These are phyloP conservation scores for Aspergillus niger DNA, from an alignment of 2,329 filamentous ascomycete species.

Conservation along the genomic window DNA sequence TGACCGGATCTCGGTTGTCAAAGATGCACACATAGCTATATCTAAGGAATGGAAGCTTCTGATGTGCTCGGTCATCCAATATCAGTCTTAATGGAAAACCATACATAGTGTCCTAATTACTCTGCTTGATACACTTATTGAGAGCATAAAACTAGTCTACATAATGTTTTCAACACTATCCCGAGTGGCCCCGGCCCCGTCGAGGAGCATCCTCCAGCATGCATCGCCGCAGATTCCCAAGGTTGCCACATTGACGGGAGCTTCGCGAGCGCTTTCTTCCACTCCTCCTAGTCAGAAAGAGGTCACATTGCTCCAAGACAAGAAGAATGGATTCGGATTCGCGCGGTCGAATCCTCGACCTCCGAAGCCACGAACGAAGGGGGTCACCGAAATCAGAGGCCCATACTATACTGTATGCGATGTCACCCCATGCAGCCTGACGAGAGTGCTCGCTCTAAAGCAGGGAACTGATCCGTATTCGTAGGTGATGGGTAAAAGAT, in stretches of 20 bases:
- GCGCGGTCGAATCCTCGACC: constrained; percentile 52
- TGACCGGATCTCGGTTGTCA: background rate
- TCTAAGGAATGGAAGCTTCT: background rate
- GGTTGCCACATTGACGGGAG: constrained; percentile 5
- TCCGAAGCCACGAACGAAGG: constrained; percentile 52
- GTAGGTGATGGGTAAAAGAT: constrained; percentile 54
- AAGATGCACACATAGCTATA: background rate
- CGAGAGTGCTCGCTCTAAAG: background rate
- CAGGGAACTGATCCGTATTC: background rate
- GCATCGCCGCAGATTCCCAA: constrained; percentile 15
- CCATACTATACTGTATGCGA: constrained; percentile 55
- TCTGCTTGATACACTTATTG: background rate
- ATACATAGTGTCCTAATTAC: background rate
- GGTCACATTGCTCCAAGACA: constrained; percentile 50
- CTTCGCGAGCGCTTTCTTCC: constrained; percentile 23
- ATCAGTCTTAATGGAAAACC: background rate
- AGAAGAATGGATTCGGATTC: constrained; percentile 54
- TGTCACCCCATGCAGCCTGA: background rate
- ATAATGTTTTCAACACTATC: constrained; percentile 15
- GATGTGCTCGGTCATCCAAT: background rate
- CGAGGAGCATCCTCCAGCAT: constrained; percentile 11
- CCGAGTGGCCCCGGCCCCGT: constrained; percentile 7
- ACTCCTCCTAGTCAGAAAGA: constrained; percentile 21
- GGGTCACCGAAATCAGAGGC: constrained; percentile 58
- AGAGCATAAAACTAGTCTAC: background rate